Evolutionary conservation across 2,329 filamentous ascomycete genomes (phyloP), one percentile per base, ranked within the genome.

Genomic region (Gaeumannomyces sp.): DNA sequence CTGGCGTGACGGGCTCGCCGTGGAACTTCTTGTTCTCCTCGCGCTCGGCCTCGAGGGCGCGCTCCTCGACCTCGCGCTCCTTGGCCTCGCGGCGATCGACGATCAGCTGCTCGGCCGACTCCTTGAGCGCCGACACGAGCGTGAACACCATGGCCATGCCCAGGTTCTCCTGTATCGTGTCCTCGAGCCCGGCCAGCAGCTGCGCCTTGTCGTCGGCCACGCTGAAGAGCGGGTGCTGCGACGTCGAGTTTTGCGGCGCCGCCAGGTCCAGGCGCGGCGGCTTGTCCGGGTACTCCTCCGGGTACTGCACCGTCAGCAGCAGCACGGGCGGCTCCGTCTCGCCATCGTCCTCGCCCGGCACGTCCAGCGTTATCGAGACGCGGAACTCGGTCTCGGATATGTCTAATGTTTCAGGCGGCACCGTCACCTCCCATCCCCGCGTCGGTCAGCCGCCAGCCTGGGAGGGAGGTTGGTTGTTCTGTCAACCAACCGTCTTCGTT

Each of bases 91-190:
- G 86, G 60, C 95, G 88, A 68, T 92, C 87, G 22, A 83, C 78
- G 69, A 98, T 87, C 66, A 99, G 84, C 70, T 88, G 83, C 79
- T 99, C 95, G n/a, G 93, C 94, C 63, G 85, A 83, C 66, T 99
- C 95, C 75, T 97, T 98, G 66, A 99, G 79, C 0, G 90, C 87
- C 19, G 90, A 92, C 64, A 96, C 90, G 29, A 99, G 80, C 0
- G 94, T 92, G 77, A 98, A 99, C 1, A 99, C 81, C 95, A 99
- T 99, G 64, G 93, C 91, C 89, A 98, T 98, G 68, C 95, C 95
- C 66, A 98, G 79, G 70, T 93, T 98, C 76, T 99, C 95, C 74
- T 95, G 89, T 50, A 97, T 90, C 0, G 89, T 91, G 22, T 89
- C 87, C 56, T 86, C 77, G 16, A 98, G 81, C 1, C 85, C 84